Conservation (phyloP, 2,329 filamentous ascomycete genomes). For the Herpomyces periplanetae region DNA sequence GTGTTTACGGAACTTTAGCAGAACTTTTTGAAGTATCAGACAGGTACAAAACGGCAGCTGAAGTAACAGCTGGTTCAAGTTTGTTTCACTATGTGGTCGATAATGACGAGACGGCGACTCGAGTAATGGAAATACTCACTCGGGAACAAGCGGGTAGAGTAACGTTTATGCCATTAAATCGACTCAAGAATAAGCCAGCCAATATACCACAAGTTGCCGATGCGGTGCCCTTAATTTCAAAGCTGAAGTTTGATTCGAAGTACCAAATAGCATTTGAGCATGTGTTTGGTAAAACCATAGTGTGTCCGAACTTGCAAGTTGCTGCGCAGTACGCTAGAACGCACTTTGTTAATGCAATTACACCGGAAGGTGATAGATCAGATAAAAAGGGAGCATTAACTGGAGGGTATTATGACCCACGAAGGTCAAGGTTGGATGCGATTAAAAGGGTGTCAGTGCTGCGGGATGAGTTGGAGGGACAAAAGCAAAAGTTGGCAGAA, state of each 20-base stretch:
- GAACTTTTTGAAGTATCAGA: conserved; percentile 66
- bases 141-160: conserved; percentile 44
- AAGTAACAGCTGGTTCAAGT: conserved; percentile 65
- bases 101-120: conserved; percentile 47
- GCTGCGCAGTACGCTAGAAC: conserved; percentile 68
- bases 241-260: conserved; percentile 31
- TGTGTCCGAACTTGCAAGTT: conserved; percentile 57
- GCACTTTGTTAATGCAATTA: conserved; percentile 69
- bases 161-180: conserved; percentile 73
- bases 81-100: conserved; percentile 91
- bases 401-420: conserved; percentile 61
- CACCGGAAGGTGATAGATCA: conserved; percentile 64
- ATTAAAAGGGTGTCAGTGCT: conserved; percentile 33
- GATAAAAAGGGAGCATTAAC: conserved; percentile 86
- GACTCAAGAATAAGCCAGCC: conserved; percentile 24
- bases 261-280: conserved; percentile 67
- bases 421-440: conserved; percentile 50
- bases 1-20: conserved; percentile 64
- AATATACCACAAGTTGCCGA: conserved; percentile 58
- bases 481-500: conserved; percentile 20
- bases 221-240: conserved; percentile 49
- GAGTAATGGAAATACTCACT: conserved; percentile 37
- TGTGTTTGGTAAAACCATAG: conserved; percentile 75
- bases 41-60: conserved; percentile 48
- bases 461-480: conserved; percentile 28